Evolutionary conservation across 257 asterid genomes (phyloP).

Genomic region (Solanum medicagineum): DNA sequence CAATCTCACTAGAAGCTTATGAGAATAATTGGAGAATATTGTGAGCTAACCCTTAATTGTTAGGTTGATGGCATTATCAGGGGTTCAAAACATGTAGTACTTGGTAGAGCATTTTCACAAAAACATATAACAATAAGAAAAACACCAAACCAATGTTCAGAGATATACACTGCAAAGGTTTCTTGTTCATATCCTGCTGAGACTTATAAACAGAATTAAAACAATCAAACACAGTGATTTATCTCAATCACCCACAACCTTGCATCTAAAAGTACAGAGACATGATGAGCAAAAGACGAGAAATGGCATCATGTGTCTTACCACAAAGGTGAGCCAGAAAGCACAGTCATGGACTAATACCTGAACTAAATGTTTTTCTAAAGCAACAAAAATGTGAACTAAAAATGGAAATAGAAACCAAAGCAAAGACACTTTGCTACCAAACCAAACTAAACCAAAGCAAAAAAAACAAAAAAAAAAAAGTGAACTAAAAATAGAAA

Average conservation of each 20-base stretch:
- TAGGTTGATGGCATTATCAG: neutral
- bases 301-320: neutral
- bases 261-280: neutral
- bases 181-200: neutral
- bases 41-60: neutral
- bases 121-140: neutral
- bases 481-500: neutral
- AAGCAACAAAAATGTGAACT: neutral
- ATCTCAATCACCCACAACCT: neutral
- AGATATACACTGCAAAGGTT: neutral
- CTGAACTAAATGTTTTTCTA: neutral
- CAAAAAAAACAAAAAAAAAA: neutral
- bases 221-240: neutral
- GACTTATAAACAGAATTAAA: neutral
- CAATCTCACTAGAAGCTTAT: neutral
- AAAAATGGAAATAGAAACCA: neutral
- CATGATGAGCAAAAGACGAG: neutral
- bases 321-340: neutral
- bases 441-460: neutral
- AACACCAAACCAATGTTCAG: neutral
- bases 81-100: neutral
- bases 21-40: neutral
- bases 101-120: neutral
- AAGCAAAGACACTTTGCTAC: neutral
- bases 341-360: neutral